Evolutionary conservation across 441 rosid genomes (phyloP).

Genomic region (Gossypium aridum): DNA sequence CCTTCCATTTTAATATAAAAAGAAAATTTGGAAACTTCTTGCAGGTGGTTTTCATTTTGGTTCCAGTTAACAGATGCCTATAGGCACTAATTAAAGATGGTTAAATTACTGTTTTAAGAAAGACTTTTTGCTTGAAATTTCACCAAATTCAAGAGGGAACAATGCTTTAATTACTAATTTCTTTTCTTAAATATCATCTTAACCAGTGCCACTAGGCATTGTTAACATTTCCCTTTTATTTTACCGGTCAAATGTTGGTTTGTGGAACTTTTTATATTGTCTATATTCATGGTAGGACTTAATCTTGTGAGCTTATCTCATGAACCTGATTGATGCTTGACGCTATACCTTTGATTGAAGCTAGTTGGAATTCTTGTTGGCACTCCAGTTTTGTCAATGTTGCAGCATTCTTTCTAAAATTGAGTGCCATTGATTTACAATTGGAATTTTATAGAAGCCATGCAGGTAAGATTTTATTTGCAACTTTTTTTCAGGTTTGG

Average conservation of each 20-base stretch:
- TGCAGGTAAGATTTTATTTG: constrained; percentile 11
- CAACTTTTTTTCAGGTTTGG: constrained; percentile 68
- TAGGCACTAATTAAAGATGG: not conserved
- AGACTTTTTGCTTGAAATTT: not conserved
- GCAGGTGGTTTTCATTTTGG: not conserved
- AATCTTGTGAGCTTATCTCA: not conserved
- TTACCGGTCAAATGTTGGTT: not conserved
- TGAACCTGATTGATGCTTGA: not conserved
- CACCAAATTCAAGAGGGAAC: not conserved
- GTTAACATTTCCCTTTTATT: not conserved
- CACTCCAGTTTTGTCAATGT: not conserved
- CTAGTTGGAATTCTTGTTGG: constrained; percentile 7
- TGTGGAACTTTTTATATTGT: not conserved
- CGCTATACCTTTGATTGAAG: constrained; percentile 2
- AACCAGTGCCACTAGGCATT: not conserved
- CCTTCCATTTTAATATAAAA: too few species aligned
- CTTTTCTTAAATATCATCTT: not conserved
- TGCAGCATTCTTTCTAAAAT: not conserved
- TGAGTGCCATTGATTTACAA: not conserved
- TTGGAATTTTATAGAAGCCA: constrained; percentile 7
- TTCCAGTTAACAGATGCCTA: not conserved
- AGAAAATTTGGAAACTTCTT: not conserved
- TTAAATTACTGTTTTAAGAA: not conserved
- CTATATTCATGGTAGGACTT: not conserved
- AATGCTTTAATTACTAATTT: not conserved